Percentiles rank a stretch among this genome's conserved stretches.
Evolutionary conservation across 495 filamentous ascomycete species (phyloP).

Genomic region (Penicillium riverlandense): DNA sequence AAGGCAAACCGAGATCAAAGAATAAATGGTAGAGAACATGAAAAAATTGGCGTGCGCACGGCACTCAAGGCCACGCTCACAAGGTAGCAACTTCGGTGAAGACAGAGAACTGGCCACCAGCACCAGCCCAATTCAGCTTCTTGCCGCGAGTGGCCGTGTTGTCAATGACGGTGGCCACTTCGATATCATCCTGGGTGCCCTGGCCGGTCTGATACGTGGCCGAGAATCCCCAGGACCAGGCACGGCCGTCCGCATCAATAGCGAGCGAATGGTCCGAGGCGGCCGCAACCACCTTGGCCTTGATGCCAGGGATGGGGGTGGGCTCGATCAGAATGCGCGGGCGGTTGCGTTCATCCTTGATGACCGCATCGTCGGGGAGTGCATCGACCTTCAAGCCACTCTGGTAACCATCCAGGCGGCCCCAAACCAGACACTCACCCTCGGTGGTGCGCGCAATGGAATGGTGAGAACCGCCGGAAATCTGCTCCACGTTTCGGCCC

Average conservation of each 20-base stretch:
- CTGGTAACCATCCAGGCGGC: conserved; percentile 52
- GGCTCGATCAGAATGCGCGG: conserved; percentile 51
- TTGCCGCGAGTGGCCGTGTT: conserved; percentile 52
- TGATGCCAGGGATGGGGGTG: conserved; percentile 40
- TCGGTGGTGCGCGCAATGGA: conserved; percentile 45
- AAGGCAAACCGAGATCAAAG: background rate
- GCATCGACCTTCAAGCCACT: conserved; percentile 46
- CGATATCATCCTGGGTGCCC: conserved; percentile 50
- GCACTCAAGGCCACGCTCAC: background rate
- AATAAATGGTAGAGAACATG: background rate
- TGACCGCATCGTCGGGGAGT: conserved; percentile 41
- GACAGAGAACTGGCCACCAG: conserved; percentile 56
- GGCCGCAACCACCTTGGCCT: conserved; percentile 35
- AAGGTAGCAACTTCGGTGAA: conserved; percentile 25
- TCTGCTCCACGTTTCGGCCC: conserved; percentile 30
- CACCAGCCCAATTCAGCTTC: conserved; percentile 50
- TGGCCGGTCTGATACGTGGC: conserved; percentile 58
- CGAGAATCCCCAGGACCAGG: conserved; percentile 58
- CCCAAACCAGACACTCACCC: conserved; percentile 53
- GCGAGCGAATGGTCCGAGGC: conserved; percentile 54
- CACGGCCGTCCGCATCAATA: conserved; percentile 48
- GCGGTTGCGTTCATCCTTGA: conserved; percentile 39
- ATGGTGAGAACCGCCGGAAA: conserved; percentile 54
- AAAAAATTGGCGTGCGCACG: background rate
- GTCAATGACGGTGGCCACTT: conserved; percentile 49